Evolutionary conservation across 805 yeast genomes (phyloP).

Genomic region (Yamadazyma sp.): DNA sequence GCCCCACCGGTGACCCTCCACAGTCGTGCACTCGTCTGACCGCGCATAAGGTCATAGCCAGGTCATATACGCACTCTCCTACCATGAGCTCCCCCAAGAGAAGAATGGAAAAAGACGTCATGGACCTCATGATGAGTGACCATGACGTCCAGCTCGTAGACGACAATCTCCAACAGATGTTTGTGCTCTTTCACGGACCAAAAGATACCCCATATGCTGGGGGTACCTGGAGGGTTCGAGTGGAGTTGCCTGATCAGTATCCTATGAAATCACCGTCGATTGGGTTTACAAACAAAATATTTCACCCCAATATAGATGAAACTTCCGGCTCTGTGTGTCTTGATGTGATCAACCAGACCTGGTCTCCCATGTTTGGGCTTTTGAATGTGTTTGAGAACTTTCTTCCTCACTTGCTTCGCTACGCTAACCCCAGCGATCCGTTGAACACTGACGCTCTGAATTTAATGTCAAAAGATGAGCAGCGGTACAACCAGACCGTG

Average conservation of each 20-base stretch:
- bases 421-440: slow-evolving; percentile 95
- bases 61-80: not conserved
- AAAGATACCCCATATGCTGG: slow-evolving; percentile 77
- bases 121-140: slow-evolving; percentile 95
- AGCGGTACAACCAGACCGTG: slow-evolving; percentile 66
- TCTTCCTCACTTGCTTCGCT: slow-evolving; percentile 84
- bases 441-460: slow-evolving; percentile 87
- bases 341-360: slow-evolving; percentile 94
- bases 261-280: slow-evolving; percentile 96
- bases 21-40: slow-evolving; percentile 6
- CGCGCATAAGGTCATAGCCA: slow-evolving; percentile 2
- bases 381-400: slow-evolving; percentile 89
- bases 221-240: slow-evolving; percentile 88
- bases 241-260: slow-evolving; percentile 91
- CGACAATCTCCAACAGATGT: slow-evolving; percentile 78
- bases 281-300: slow-evolving; percentile 87
- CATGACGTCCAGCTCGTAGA: slow-evolving; percentile 82
- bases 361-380: slow-evolving; percentile 97
- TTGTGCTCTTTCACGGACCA: slow-evolving; percentile 85
- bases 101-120: slow-evolving; percentile 91
- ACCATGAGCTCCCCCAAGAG: slow-evolving; percentile 61
- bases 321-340: slow-evolving; percentile 88
- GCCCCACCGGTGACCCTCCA: too few species aligned
- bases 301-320: slow-evolving; percentile 95
- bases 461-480: slow-evolving; percentile 66